Conservation (phyloP, 768 basidiomycete genomes). For the Macrocybe gigantea region DNA sequence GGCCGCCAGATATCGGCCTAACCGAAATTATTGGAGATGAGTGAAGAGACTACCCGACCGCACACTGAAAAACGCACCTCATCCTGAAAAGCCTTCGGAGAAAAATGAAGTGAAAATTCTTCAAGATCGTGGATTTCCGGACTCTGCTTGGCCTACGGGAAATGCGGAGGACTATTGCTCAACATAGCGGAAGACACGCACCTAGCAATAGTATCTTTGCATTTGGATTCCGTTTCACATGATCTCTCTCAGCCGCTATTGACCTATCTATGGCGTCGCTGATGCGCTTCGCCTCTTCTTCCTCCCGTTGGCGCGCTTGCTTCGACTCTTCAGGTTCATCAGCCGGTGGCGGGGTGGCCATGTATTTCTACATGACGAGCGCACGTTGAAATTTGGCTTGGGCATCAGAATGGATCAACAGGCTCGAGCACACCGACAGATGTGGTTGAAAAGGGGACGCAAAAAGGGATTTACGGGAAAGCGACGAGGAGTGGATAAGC, state of each 20-base stretch:
- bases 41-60: background rate
- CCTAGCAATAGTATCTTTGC: constrained; percentile 55
- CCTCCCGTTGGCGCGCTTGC: constrained; percentile 31
- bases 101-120: constrained; percentile 62
- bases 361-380: background rate
- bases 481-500: too few relatives aligned
- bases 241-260: constrained; percentile 40
- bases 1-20: constrained; percentile 54
- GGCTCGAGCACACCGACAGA: too few relatives aligned
- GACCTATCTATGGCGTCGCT: constrained; percentile 54
- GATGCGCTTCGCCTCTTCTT: constrained; percentile 43
- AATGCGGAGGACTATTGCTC: background rate
- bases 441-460: too few relatives aligned
- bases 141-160: constrained; percentile 56
- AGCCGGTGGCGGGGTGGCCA: constrained; percentile 23
- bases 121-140: constrained; percentile 61
- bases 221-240: constrained; percentile 27
- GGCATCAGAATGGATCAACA: too few relatives aligned
- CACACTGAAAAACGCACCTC: constrained; percentile 29
- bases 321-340: constrained; percentile 38
- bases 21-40: background rate
- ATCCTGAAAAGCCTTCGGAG: constrained; percentile 50
- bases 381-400: too few relatives aligned
- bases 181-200: constrained; percentile 17
- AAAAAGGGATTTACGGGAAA: too few relatives aligned